phyloP scores from a whole-genome alignment of 108 stramenopile species.

The Parmales sp. region DNA sequence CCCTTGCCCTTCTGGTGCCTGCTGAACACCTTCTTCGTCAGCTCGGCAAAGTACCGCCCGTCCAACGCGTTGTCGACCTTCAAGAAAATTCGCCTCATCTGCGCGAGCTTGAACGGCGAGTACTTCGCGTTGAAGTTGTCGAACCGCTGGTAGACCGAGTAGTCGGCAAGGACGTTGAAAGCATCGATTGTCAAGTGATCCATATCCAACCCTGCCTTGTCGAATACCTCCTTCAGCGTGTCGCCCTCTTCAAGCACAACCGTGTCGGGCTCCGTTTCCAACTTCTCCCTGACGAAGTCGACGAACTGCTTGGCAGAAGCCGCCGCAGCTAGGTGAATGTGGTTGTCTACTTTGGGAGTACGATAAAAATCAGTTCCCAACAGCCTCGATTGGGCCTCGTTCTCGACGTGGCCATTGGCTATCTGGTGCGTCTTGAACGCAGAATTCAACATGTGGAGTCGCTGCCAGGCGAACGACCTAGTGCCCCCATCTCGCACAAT shows the following conservation, averaged over 20 bases:
- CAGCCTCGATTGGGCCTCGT: constrained; percentile 60
- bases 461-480: constrained; percentile 73
- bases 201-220: constrained; percentile 79
- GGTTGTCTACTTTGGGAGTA: constrained; percentile 96
- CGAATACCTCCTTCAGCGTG: constrained; percentile 64
- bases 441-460: constrained; percentile 60
- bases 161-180: constrained; percentile 96
- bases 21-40: constrained; percentile 75
- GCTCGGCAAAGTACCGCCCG: constrained; percentile 86
- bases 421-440: constrained; percentile 79
- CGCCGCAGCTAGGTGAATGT: constrained; percentile 94
- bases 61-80: constrained; percentile 87
- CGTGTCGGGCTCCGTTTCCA: constrained; percentile 69
- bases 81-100: constrained; percentile 96
- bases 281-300: constrained; percentile 91
- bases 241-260: constrained; percentile 62
- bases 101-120: constrained; percentile 90
- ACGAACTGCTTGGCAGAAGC: constrained; percentile 96
- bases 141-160: constrained; percentile 94
- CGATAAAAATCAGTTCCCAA: constrained; percentile 96
- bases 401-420: constrained; percentile 66
- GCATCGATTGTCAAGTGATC: constrained; percentile 98
- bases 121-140: constrained; percentile 99
- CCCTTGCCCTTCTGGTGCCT: constrained; percentile 82
- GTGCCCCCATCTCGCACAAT: constrained; percentile 61